Conservation (phyloP, 305 asterid genomes). For the Fraxinus ornus region DNA sequence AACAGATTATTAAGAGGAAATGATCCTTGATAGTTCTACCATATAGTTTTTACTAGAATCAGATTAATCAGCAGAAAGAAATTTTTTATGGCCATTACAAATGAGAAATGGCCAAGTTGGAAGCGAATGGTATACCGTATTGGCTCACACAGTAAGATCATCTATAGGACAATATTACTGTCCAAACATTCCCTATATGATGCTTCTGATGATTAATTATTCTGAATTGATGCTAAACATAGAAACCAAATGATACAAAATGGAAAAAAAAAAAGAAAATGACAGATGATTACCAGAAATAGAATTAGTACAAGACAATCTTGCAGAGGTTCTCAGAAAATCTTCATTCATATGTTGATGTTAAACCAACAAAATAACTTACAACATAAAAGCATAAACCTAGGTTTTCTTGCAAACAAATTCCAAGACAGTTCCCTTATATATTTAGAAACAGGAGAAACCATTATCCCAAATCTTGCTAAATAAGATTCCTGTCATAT, state of each 20-base stretch:
- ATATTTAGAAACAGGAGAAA: not conserved
- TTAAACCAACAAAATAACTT: not conserved
- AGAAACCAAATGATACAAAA: not conserved
- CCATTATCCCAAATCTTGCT: not conserved
- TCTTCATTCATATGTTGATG: slow-evolving; percentile 1
- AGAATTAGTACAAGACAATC: not conserved
- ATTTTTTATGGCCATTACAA: not conserved
- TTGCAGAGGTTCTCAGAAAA: slow-evolving; percentile 8
- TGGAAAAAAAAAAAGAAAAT: not conserved
- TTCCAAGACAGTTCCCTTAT: slow-evolving; percentile 2
- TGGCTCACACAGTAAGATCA: not conserved
- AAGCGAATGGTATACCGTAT: not conserved
- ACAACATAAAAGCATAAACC: not conserved
- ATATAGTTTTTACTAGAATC: not conserved
- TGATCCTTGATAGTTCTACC: not conserved
- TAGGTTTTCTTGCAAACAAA: not conserved
- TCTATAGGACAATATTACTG: not conserved
- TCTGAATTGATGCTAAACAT: not conserved
- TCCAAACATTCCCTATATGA: not conserved
- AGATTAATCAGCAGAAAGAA: not conserved
- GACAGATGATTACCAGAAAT: slow-evolving; percentile 15
- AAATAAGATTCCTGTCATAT: not conserved
- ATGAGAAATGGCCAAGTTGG: not conserved
- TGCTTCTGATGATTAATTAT: not conserved
- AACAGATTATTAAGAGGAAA: not conserved